phyloP scores from a whole-genome alignment of 768 basidiomycete species.

The Pulveroboletus sp. region DNA sequence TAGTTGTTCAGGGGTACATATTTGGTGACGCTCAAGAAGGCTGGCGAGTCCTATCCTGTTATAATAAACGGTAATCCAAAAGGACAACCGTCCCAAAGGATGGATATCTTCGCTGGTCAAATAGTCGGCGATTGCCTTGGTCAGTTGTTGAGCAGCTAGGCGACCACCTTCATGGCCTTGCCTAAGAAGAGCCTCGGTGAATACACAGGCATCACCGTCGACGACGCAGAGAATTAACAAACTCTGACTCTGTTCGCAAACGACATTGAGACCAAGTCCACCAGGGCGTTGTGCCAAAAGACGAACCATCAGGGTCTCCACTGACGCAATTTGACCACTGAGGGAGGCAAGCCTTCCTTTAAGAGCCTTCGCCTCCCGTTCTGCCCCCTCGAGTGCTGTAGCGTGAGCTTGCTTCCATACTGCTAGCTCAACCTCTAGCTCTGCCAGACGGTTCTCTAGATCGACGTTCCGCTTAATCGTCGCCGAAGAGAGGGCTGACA shows the following conservation, averaged over 20 bases:
- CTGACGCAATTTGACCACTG: slow-evolving; percentile 59
- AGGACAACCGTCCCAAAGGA: slow-evolving; percentile 62
- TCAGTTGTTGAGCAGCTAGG: slow-evolving; percentile 59
- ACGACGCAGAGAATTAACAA: slow-evolving; percentile 73
- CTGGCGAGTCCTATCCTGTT: slow-evolving; percentile 58
- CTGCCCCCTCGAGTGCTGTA: slow-evolving; percentile 56
- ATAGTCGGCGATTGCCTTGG: slow-evolving; percentile 66
- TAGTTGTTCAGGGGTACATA: slow-evolving; percentile 65
- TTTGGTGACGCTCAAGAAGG: slow-evolving; percentile 46
- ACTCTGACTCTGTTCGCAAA: slow-evolving; percentile 48
- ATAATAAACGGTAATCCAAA: slow-evolving; percentile 73
- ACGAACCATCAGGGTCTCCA: slow-evolving; percentile 50
- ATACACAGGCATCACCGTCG: slow-evolving; percentile 70
- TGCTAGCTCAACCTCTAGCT: slow-evolving; percentile 65
- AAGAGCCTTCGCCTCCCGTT: slow-evolving; percentile 64
- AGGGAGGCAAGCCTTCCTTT: slow-evolving; percentile 64
- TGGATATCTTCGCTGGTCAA: slow-evolving; percentile 61
- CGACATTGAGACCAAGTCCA: slow-evolving; percentile 1
- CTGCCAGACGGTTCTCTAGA: slow-evolving; percentile 61
- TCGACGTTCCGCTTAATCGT: slow-evolving; percentile 64
- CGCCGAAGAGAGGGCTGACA: slow-evolving; percentile 56
- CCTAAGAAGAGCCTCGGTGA: slow-evolving; percentile 53
- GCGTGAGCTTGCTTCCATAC: slow-evolving; percentile 74
- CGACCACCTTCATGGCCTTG: slow-evolving; percentile 67
- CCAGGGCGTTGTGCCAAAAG: neutral